Evolutionary conservation across 257 asterid species (phyloP).

Genomic region (Catharanthus roseus): DNA sequence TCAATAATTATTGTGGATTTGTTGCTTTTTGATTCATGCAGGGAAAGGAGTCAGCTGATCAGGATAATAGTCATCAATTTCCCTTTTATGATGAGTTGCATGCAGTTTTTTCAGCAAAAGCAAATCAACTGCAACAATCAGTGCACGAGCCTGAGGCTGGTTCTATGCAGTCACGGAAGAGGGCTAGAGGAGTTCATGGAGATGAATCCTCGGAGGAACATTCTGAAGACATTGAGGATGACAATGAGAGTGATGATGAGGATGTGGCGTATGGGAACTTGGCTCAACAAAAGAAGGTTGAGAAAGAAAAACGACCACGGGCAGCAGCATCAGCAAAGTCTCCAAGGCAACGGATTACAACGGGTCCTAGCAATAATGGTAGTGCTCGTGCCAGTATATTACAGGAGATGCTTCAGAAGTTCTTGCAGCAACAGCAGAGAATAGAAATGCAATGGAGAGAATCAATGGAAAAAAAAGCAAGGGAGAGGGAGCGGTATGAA

Average conservation of each 20-base stretch:
- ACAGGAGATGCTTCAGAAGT: slow-evolving; percentile 37
- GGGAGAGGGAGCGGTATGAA: slow-evolving; percentile 50
- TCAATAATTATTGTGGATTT: background rate
- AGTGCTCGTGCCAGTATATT: slow-evolving; percentile 19
- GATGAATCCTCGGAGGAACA: slow-evolving; percentile 33
- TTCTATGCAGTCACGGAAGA: slow-evolving; percentile 29
- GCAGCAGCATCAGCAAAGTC: slow-evolving; percentile 11
- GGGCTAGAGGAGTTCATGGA: slow-evolving; percentile 21
- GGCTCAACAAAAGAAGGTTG: slow-evolving; percentile 28
- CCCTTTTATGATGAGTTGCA: slow-evolving; percentile 57
- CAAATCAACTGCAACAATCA: slow-evolving; percentile 29
- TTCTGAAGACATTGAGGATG: slow-evolving; percentile 26
- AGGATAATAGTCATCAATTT: slow-evolving; percentile 32
- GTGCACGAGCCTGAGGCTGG: slow-evolving; percentile 22
- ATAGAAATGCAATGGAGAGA: slow-evolving; percentile 65
- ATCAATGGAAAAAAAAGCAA: slow-evolving; percentile 43
- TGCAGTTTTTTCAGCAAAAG: slow-evolving; percentile 38
- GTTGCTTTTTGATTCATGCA: slow-evolving; percentile 16
- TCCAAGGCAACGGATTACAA: slow-evolving; percentile 15
- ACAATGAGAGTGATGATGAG: slow-evolving; percentile 33
- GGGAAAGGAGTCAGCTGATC: slow-evolving; percentile 46
- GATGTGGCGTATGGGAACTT: slow-evolving; percentile 19
- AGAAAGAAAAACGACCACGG: slow-evolving; percentile 29
- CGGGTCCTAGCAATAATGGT: slow-evolving; percentile 6
- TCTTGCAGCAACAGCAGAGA: slow-evolving; percentile 53